phyloP scores from a whole-genome alignment of 139 green algal genomes.

The Volvox reticuliferus region DNA sequence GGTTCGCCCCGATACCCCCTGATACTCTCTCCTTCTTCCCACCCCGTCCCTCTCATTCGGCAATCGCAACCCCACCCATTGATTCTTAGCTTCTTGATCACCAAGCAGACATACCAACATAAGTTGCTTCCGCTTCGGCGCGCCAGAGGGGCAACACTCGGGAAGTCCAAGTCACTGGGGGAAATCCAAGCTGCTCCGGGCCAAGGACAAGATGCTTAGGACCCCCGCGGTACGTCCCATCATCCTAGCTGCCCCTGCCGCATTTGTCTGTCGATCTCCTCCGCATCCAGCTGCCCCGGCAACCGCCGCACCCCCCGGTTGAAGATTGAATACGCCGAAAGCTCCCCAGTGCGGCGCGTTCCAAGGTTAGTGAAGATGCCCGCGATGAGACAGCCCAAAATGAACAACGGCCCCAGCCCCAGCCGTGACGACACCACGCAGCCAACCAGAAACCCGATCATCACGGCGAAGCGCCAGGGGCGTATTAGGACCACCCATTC shows the following conservation, averaged over 20 bases:
- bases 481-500: slow-evolving; percentile 57
- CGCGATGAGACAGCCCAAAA: slow-evolving; percentile 49
- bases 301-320: slow-evolving; percentile 67
- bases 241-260: slow-evolving; percentile 59
- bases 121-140: too few species aligned
- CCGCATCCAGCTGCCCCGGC: slow-evolving; percentile 71
- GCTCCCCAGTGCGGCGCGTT: slow-evolving; percentile 41
- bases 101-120: too few species aligned
- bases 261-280: slow-evolving; percentile 69
- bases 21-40: too few species aligned
- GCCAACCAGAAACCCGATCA: slow-evolving; percentile 32
- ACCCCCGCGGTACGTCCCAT: not conserved
- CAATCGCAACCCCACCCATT: too few species aligned
- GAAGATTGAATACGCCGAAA: slow-evolving; percentile 71
- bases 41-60: too few species aligned
- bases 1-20: too few species aligned
- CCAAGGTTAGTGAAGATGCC: slow-evolving; percentile 67
- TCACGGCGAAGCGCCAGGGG: not conserved
- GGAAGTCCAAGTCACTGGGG: too few species aligned
- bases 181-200: too few species aligned
- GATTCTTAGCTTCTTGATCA: too few species aligned
- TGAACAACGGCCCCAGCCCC: slow-evolving; percentile 50
- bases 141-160: too few species aligned
- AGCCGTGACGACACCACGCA: slow-evolving; percentile 20
- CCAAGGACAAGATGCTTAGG: too few species aligned